These are phyloP conservation scores for Leccinum boreale DNA, from an alignment of 768 basidiomycete genomes.

Conservation along the genomic window DNA sequence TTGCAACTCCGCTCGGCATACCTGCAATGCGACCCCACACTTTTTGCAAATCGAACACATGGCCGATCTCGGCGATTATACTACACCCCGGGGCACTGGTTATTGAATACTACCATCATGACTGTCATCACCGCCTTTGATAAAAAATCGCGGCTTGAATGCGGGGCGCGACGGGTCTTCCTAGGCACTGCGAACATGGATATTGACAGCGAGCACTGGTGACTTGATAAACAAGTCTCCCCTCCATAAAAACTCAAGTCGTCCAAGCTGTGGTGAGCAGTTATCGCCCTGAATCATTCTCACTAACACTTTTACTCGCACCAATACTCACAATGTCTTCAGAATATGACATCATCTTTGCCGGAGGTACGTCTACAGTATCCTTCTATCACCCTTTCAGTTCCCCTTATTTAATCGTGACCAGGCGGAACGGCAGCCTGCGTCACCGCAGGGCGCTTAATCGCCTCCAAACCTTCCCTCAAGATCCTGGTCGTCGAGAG, in stretches of 20 bases:
- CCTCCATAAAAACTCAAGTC: background rate
- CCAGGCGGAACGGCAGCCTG: background rate
- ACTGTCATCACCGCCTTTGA: background rate
- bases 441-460: background rate
- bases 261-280: background rate
- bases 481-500: background rate
- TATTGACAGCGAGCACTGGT: background rate
- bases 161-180: background rate
- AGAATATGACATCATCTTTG: background rate
- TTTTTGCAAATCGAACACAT: too few species aligned
- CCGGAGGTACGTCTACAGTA: background rate
- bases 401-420: background rate
- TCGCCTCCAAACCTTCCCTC: background rate
- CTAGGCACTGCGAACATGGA: background rate
- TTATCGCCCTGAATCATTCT: background rate
- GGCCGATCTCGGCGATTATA: background rate
- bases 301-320: background rate
- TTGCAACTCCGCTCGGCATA: background rate
- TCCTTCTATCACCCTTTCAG: background rate
- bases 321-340: background rate
- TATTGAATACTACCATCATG: background rate
- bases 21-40: too few species aligned
- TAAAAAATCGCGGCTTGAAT: background rate
- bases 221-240: background rate
- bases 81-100: background rate